Evolutionary conservation across 140 eudicot genomes (phyloP).

Genomic region (Oenanthe javanica): DNA sequence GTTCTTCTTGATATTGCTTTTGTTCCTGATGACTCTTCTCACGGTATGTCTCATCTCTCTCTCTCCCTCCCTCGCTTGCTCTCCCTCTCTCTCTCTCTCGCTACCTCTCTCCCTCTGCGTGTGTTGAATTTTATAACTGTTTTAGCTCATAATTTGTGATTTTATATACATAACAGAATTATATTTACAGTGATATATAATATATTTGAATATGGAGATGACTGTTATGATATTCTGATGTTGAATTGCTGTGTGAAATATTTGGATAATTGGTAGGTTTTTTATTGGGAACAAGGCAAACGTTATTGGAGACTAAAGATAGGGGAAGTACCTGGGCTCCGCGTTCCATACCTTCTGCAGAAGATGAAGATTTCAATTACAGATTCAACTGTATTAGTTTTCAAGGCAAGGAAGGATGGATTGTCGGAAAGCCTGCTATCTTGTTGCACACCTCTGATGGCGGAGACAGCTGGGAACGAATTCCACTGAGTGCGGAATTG

Average conservation of each 20-base stretch:
- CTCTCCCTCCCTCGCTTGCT: neutral
- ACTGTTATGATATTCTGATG: neutral
- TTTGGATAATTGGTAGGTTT: conserved; percentile 45
- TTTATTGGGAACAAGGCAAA: conserved; percentile 92
- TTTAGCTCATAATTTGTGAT: neutral
- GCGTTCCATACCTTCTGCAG: conserved; percentile 83
- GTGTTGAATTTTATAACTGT: neutral
- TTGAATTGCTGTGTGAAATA: neutral
- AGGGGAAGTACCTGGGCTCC: conserved; percentile 83
- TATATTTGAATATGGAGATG: neutral
- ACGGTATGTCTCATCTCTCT: conserved; percentile 28
- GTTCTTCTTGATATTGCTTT: conserved; percentile 94
- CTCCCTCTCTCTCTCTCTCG: no score
- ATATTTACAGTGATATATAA: neutral
- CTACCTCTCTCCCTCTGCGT: no score
- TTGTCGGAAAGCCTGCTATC: conserved; percentile 94
- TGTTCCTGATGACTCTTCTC: conserved; percentile 85
- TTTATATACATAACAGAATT: neutral
- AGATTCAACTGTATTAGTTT: conserved; percentile 85
- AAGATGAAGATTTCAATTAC: conserved; percentile 91
- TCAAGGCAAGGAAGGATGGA: conserved; percentile 96
- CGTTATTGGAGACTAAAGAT: conserved; percentile 91
- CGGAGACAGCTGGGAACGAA: conserved; percentile 92
- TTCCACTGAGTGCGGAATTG: conserved; percentile 89
- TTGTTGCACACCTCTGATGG: conserved; percentile 76